Base-by-base conservation (phyloP, 1,284 basidiomycete genomes). In the Ganoderma sinense region DNA sequence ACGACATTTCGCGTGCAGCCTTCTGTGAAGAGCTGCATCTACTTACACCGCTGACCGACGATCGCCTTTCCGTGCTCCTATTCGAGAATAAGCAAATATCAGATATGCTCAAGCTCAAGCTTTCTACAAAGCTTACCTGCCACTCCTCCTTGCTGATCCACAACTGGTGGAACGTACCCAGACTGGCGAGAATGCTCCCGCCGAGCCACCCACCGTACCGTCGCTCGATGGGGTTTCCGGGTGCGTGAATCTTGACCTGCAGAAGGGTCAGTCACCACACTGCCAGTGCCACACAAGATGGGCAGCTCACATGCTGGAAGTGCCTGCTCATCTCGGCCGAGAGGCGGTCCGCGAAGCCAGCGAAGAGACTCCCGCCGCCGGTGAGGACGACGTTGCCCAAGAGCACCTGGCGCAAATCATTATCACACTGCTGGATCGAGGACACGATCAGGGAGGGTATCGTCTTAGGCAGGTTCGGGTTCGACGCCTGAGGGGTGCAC, bases 131-230 rank as follows among this genome's bases (percentile, higher is more conserved):
- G 82, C 88, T 48, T 69, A 93, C 94, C 87, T 94, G 89, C 91
- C 94, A 97, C 78, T 97, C 96, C 80, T 97, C 95, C 78, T 87
- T 90, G 78, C 94, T 96, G 77, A 97, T 95, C 96, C 96, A 97
- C 48, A 97, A 83, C 77, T 98, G 97, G 81, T 99, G 97, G 88
- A 98, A 99, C 18, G 96, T 97, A 36, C 97, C 97, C 77, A 98
- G 82, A 77, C 94, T 96, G 0, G 94, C 96, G 66, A 98, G 85
- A 74, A 98, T 97, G 74, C 94, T 96, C 33, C 97, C 97, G 20
- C 97, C 97, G 10, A 99, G 84, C 97, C 97, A 99, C 20, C 92
- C 91, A 14, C 95, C 93, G 79, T 95, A 97, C 70, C 93, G 88
- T 62, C 97, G 88, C 80, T 98, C 97, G 66, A 91, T 87, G 0